Base-by-base conservation (phyloP, 305 asterid species). In the Ajuga reptans region DNA sequence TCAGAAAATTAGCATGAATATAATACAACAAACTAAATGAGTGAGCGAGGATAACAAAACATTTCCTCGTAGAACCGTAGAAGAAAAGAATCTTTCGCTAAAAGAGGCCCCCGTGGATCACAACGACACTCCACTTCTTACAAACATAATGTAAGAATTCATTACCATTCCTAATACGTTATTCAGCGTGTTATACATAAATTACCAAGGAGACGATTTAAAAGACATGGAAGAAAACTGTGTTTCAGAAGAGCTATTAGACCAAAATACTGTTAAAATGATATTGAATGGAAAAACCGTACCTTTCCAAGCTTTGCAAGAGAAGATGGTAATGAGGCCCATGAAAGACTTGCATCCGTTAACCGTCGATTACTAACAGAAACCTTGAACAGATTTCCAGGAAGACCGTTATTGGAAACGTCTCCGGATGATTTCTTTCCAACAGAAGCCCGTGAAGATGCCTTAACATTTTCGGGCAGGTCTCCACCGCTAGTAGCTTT, bases 241-340 rank as follows among this genome's bases (percentile, higher is more conserved):
- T 39, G 61, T 0, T n/a, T 34, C 0, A 12, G 8, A 12, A 55
- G 29, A 66, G 61, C 9, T 14, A 50, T 72, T 45, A 57, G 53
- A 31, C 16, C 52, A 39, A 43, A 29, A 31, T 42, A 50, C 56
- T 64, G 59, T 66, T 41, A 31, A 54, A 45, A 21, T 9, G 39
- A 47, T 21, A 54, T 9, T 57, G 72, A 52, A 72, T 16, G 31
- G 67, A 50, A 75, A 47, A 63, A 9, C 1, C 9, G 60, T 76
- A 90, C 99, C 99, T 89, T 91, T 72, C 99, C 97, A 46, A 89
- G 90, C 80, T 86, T 93, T 66, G 95, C 64, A 50, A 93, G 86
- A 55, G 96, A 86, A 46, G 97, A 81, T 54, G 97, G 97, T 39
- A 91, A 81, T 9, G 96, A 82, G 69, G 86, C 69, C 97, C 96